These are phyloP conservation scores for Scheffersomyces coipomensis DNA, from an alignment of 805 yeast genomes.

Conservation along the genomic window DNA sequence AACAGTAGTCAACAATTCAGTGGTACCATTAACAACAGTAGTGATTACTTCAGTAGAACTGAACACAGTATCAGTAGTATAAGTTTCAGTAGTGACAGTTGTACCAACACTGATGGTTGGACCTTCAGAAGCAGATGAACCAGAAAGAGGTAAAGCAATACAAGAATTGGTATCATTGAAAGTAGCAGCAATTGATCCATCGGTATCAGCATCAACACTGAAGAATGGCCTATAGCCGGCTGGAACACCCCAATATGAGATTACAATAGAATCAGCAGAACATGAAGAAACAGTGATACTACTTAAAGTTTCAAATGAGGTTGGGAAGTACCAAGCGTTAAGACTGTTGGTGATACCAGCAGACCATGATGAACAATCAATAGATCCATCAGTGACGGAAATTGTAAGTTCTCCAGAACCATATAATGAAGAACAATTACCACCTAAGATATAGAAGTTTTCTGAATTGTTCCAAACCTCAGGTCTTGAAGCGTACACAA, in stretches of 20 bases:
- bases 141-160: not conserved
- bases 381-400: constrained; percentile 2
- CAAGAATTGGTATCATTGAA: not conserved
- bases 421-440: not conserved
- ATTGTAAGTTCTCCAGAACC: not conserved
- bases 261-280: not conserved
- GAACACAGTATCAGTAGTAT: not conserved
- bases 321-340: constrained; percentile 11
- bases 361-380: constrained; percentile 1
- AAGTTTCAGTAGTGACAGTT: not conserved
- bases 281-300: not conserved
- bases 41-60: not conserved
- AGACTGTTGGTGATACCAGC: not conserved
- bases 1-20: not conserved
- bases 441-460: not conserved
- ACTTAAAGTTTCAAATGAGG: not conserved
- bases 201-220: not conserved
- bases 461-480: not conserved
- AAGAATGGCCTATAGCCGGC: not conserved
- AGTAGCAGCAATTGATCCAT: not conserved
- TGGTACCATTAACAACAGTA: not conserved
- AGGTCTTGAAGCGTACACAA: not conserved
- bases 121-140: not conserved
- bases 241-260: not conserved
- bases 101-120: not conserved